A percentile compares a stretch with the other conserved stretches of the same genome.
These are phyloP conservation scores for Fagus crenata DNA, from an alignment of 306 rosid species.

Conservation along the genomic window DNA sequence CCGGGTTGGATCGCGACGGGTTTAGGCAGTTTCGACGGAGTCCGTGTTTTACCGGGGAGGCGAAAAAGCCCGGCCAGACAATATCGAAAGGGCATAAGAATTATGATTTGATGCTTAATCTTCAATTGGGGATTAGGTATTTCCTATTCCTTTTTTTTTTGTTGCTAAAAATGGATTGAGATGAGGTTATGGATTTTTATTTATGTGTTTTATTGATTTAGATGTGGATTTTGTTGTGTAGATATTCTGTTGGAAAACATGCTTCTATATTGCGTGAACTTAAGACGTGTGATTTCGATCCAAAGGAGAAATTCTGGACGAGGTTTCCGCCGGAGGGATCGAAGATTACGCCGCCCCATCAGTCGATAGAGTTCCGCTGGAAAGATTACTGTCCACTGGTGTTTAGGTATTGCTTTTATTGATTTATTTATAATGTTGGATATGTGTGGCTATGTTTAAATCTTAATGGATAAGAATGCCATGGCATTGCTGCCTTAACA, in stretches of 20 bases:
- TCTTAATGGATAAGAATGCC: not conserved
- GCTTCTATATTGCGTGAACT: conserved; percentile 60
- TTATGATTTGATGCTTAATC: conserved; percentile 91
- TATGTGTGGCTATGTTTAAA: not conserved
- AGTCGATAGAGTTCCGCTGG: conserved; percentile 85
- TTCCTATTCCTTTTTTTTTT: not conserved
- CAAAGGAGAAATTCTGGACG: conserved; percentile 92
- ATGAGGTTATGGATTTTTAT: conserved; percentile 1
- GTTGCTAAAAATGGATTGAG: too few species aligned
- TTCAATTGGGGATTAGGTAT: conserved; percentile 90
- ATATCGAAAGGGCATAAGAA: conserved; percentile 88
- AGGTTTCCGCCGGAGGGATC: conserved; percentile 93
- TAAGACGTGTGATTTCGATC: conserved; percentile 72
- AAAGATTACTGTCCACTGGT: conserved; percentile 97
- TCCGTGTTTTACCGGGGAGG: conserved; percentile 56
- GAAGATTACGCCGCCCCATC: conserved; percentile 89
- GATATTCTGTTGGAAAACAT: conserved; percentile 88
- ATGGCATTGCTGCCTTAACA: not conserved
- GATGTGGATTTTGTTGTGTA: conserved; percentile 16
- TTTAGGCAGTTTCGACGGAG: conserved; percentile 48
- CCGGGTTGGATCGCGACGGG: conserved; percentile 38
- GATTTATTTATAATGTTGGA: not conserved
- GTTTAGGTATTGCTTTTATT: conserved; percentile 59
- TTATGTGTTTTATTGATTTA: not conserved
- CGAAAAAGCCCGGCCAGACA: conserved; percentile 77